phyloP scores from a whole-genome alignment of 1,139 yeast genomes.

The Yamadazyma kanchanaburiensis region DNA sequence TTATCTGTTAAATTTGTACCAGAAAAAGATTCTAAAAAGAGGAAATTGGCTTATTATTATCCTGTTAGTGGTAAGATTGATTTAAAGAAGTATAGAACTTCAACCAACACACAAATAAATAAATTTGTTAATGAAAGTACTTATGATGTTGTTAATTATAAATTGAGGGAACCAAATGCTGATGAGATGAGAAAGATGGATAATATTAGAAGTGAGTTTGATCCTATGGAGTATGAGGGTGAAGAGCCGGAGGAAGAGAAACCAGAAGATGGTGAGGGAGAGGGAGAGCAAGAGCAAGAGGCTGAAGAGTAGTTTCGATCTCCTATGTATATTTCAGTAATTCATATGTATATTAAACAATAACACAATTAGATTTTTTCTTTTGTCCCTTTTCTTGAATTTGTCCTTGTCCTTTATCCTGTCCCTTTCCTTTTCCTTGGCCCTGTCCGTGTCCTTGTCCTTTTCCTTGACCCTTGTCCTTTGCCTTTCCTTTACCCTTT shows the following conservation, averaged over 20 bases:
- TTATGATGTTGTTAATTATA: slow-evolving; percentile 53
- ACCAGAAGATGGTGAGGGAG: not conserved
- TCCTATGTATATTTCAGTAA: too few relatives aligned
- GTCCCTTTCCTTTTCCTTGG: slow-evolving; percentile 6
- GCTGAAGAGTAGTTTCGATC: too few relatives aligned
- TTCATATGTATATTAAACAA: slow-evolving; percentile 11
- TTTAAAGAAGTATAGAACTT: slow-evolving; percentile 75
- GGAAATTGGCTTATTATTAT: slow-evolving; percentile 66
- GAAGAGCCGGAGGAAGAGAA: slow-evolving; percentile 20
- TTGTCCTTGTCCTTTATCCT: too few relatives aligned
- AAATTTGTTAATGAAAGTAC: slow-evolving; percentile 50
- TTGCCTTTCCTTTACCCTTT: slow-evolving; percentile 1
- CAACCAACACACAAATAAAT: slow-evolving; percentile 45
- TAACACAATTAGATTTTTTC: slow-evolving; percentile 16
- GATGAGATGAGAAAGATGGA: slow-evolving; percentile 69
- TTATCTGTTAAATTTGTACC: slow-evolving; percentile 44
- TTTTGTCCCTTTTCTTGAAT: slow-evolving; percentile 9
- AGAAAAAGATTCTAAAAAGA: slow-evolving; percentile 40
- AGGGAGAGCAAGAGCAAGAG: too few relatives aligned
- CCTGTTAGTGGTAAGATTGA: slow-evolving; percentile 79
- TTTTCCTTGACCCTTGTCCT: slow-evolving; percentile 2
- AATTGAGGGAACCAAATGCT: slow-evolving; percentile 70
- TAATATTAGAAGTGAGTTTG: slow-evolving; percentile 62
- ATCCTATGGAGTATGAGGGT: slow-evolving; percentile 70
- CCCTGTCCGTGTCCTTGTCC: slow-evolving; percentile 7